Base-by-base conservation (phyloP, 129 eudicot genomes). In the Smallanthus sonchifolius region DNA sequence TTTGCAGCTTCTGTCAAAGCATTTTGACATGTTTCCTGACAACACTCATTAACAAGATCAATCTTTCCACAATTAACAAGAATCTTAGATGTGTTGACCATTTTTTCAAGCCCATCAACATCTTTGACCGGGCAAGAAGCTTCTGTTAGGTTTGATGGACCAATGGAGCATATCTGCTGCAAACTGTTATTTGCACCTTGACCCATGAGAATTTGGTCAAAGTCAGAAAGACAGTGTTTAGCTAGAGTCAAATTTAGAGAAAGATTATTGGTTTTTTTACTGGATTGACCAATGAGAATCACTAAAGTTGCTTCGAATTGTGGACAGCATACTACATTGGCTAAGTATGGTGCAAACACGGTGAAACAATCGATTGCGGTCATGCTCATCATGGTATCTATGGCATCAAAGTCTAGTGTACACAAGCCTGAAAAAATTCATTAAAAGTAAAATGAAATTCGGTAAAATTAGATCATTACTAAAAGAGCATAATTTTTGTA, bases 261-360 rank as follows among this genome's bases (percentile, higher is more conserved):
- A 56, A 94, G 98, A 20, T 36, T 74, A 34, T 83, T 82, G 44
- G 97, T 88, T 36, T 67, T 35, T 85, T 83, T 94, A 75, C 98
- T 90, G 36, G 89, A 90, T 74, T 90, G 97, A 43, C 98, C 98
- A 63, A 90, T 79, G 32, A 94, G 98, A 81, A 94, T 82, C n/a
- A 79, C 70, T 38, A 94, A 75, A 45, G 89, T 90, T 72, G 98
- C 96, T 81, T 94, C 88, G 6, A 94, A 78, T 65, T 94, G 98
- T 11, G 98, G 98, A 62, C 98, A 94, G 60, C 98, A 94, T 57
- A 94, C 91, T n/a, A 90, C 95, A 65, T 94, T 94, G 20, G 97
- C 98, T 15, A 94, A 78, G 67, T 76, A 82, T 39, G 96, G 96
- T 9, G 98, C 98, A 79, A 90, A 88, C 15, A 75, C 84, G n/a